Conservation (phyloP, 495 filamentous ascomycete species). For the Trichoderma virens region DNA sequence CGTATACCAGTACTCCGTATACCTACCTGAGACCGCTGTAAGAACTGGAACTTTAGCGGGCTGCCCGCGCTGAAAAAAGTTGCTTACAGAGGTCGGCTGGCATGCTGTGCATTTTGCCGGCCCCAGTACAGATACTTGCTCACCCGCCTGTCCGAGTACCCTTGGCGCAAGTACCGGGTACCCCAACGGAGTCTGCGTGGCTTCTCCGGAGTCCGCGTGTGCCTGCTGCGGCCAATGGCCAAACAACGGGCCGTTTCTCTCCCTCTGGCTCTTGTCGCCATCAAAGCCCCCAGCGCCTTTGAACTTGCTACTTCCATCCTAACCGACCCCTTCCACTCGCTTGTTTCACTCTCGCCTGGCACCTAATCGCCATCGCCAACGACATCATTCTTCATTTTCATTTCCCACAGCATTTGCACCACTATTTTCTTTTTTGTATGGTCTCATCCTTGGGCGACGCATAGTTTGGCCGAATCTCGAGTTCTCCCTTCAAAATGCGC, state of each 20-base stretch:
- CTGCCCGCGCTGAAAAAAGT: too few relatives aligned
- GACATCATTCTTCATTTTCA: background rate
- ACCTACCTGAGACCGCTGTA: too few relatives aligned
- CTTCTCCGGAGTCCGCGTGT: constrained; percentile 1
- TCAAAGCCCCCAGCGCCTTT: background rate
- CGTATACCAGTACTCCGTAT: too few relatives aligned
- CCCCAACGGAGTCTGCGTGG: background rate
- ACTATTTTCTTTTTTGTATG: background rate
- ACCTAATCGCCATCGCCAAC: background rate
- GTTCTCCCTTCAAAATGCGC: background rate
- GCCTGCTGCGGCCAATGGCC: background rate
- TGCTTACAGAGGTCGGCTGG: too few relatives aligned
- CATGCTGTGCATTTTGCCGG: too few relatives aligned
- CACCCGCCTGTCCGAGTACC: too few relatives aligned
- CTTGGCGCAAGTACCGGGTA: background rate
- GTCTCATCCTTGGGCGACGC: background rate
- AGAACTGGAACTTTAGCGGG: too few relatives aligned
- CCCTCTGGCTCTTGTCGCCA: background rate
- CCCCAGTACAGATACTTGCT: too few relatives aligned
- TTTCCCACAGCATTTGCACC: background rate
- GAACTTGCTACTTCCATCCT: background rate
- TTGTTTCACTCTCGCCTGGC: constrained; percentile 8
- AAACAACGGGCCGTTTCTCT: background rate
- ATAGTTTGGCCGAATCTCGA: background rate
- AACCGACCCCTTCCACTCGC: constrained; percentile 5